Evolutionary conservation across 768 basidiomycete genomes (phyloP), one percentile per base, ranked within the genome.

Genomic region (Boletellus emodensis): DNA sequence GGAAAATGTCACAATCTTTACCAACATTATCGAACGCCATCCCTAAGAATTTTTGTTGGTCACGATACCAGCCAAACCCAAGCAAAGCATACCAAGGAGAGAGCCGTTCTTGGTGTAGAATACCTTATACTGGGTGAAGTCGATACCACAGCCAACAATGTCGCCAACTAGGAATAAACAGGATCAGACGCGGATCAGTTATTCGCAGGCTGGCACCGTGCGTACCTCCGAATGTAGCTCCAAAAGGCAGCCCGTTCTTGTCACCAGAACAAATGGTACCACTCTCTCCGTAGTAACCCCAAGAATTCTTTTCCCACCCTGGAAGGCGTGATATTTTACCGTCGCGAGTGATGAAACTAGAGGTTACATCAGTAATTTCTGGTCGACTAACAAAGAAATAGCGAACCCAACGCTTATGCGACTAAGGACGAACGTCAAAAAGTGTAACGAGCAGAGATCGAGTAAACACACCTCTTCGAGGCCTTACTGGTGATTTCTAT

Each of bases 241-340:
- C 89, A 68, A 86, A 96, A 14, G 78, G 70, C 41, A 77, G 75
- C 26, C 89, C 90, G 30, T 76, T 82, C 64, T 79, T 83, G 51
- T 89, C 84, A 6, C 82, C 80, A 22, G 86, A 81, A 67, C 89
- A 91, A 3, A 85, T 76, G 50, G 75, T 80, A 6, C 93, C 92
- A 60, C 90, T 91, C 57, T 94, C 90, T n/a, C 87, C 91, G 59
- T 93, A 87, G 65, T 92, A 95, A 46, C 91, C 92, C 89, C 91
- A 94, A 6, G 90, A 93, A 54, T 82, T 79, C 50, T 75, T 72
- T 64, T 93, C 89, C 87, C 86, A 90, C 18, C 92, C 92, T 33
- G 93, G 92, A 30, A 94, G 78, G 45, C 90, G 84, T 28, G 80
- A 79, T 45, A 87, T 70, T 60, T 80, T 81, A 45, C 86, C 83